phyloP scores from a whole-genome alignment of 768 basidiomycete genomes.

The Rhizopogon rudus region DNA sequence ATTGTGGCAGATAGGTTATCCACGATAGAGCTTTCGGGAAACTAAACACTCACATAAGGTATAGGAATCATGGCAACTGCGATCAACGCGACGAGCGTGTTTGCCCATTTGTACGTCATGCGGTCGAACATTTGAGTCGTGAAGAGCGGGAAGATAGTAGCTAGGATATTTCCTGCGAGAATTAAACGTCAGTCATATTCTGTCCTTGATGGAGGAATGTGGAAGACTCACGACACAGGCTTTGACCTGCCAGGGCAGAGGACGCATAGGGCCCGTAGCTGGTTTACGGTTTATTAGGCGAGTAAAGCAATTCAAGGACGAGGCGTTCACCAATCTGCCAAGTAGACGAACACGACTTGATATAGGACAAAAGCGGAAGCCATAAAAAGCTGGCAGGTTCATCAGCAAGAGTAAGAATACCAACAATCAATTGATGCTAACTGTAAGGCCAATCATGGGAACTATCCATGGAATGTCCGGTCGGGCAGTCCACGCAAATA shows the following conservation, averaged over 20 bases:
- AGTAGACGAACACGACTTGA: constrained; percentile 51
- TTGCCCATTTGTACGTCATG: constrained; percentile 58
- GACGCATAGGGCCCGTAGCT: constrained; percentile 61
- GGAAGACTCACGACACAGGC: constrained; percentile 43
- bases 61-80: constrained; percentile 56
- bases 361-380: constrained; percentile 51
- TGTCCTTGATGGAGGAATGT: not conserved
- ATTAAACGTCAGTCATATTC: not conserved
- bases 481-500: constrained; percentile 68
- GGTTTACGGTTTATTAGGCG: not conserved
- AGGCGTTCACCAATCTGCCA: constrained; percentile 53
- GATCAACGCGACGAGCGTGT: constrained; percentile 50
- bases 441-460: constrained; percentile 24
- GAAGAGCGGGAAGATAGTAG: constrained; percentile 57
- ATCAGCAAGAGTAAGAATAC: not conserved
- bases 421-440: not conserved
- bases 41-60: constrained; percentile 40
- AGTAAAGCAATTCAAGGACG: not conserved
- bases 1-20: not conserved
- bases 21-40: no score
- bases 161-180: constrained; percentile 42
- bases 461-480: constrained; percentile 55
- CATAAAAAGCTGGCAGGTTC: constrained; percentile 38
- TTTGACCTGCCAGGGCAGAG: constrained; percentile 65
- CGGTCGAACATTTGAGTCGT: constrained; percentile 52